Percentiles rank a stretch among this genome's conserved stretches.
phyloP scores from a whole-genome alignment of 164 flowering plant genomes.

The Stephania yunnanensis region DNA sequence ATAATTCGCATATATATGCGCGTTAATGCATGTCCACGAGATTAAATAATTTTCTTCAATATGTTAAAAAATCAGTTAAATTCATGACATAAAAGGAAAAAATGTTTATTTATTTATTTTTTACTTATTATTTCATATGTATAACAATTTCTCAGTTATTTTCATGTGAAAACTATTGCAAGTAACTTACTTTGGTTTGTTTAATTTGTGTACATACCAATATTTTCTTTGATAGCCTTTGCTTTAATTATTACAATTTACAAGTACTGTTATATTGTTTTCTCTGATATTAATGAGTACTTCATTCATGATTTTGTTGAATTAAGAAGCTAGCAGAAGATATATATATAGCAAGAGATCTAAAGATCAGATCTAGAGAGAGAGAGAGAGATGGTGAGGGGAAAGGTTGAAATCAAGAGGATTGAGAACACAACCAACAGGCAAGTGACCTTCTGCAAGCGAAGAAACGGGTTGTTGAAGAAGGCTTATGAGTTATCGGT shows the following conservation, averaged over 20 bases:
- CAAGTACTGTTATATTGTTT: background rate
- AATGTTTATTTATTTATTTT: too few relatives aligned
- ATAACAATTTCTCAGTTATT: background rate
- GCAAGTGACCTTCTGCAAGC: slow-evolving; percentile 16
- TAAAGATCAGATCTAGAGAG: background rate
- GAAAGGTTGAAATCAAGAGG: slow-evolving; percentile 21
- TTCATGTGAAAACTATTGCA: too few relatives aligned
- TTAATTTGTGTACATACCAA: too few relatives aligned
- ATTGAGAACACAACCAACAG: slow-evolving; percentile 22
- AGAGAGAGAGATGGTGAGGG: slow-evolving; percentile 18
- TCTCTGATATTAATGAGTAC: too few relatives aligned
- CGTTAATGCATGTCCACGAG: background rate
- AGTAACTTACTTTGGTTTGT: too few relatives aligned
- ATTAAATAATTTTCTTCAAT: too few relatives aligned
- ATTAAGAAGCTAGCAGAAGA: background rate
- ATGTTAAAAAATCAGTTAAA: too few relatives aligned
- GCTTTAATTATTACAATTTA: too few relatives aligned
- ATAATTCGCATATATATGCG: background rate
- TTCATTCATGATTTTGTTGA: background rate
- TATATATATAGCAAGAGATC: background rate
- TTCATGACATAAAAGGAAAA: too few relatives aligned
- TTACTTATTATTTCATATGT: too few relatives aligned
- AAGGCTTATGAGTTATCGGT: slow-evolving; percentile 13
- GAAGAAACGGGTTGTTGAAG: slow-evolving; percentile 13
- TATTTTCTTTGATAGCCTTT: too few relatives aligned